Base-by-base conservation (phyloP, 2,329 filamentous ascomycete species). In the Penicillium crustosum region DNA sequence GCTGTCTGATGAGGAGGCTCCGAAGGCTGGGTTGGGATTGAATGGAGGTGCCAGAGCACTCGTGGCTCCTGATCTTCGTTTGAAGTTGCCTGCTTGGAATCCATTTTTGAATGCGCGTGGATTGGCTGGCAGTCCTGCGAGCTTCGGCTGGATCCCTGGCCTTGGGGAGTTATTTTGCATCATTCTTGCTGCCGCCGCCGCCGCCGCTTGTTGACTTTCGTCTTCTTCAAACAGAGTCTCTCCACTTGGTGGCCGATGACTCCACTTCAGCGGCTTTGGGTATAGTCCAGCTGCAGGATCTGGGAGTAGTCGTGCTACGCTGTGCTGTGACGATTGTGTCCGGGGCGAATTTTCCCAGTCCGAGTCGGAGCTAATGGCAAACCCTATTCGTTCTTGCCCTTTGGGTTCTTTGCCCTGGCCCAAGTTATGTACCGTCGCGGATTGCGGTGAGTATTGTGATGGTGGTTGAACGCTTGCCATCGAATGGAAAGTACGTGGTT, bases 161-260 rank as follows among this genome's bases (percentile, higher is more conserved):
- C 49, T 51, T 36, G 53, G 55, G 21, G 45, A 17, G 10, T 49
- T 49, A 6, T 35, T 55, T 13, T 45, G 52, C 12, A 19, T 23
- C 41, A 25, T 45, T 27, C 43, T 17, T 45, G 50, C 35, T 38
- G 50, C 35, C 33, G 42, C 50, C 13, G 31, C n/a, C n/a, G 49
- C 42, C 17, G 47, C 35, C 4, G 41, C 59, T 61, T 51, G 67
- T 58, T 33, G 63, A 31, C 21, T 36, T 44, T 66, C 64, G 43
- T 76, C 75, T 39, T 78, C 75, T 63, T 77, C 75, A 55, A 76
- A 75, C 10, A 73, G 57, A 2, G 74, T 77, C 27, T 63, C 70
- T 21, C 66, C 66, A 58, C 75, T 78, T 19, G 45, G 51, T 10
- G 68, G 70, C 19, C 70, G 66, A 39, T 68, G 67, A 39, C 64